Base-by-base conservation (phyloP, 2,329 filamentous ascomycete genomes). In the Lojkania enalia region DNA sequence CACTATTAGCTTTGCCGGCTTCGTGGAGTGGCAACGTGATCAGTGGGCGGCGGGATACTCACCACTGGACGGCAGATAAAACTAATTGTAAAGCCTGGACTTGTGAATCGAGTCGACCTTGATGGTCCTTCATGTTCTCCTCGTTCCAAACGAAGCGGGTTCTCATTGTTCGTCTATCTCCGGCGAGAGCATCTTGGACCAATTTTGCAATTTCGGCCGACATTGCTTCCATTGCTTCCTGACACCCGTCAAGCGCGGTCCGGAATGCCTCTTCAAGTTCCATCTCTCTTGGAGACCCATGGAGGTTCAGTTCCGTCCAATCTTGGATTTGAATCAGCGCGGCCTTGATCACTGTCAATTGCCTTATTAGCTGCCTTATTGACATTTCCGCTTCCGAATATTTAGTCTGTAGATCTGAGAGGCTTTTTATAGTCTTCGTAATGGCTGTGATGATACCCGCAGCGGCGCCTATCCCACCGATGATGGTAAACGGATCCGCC, bases 21-120 rank as follows among this genome's bases (percentile, higher is more conserved):
- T n/a, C n/a, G n/a, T n/a, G n/a, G n/a, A n/a, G n/a, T n/a, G 25
- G 7, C 16, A 35, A 9, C 9, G n/a, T n/a, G n/a, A n/a, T n/a
- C n/a, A n/a, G n/a, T n/a, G n/a, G n/a, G n/a, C n/a, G n/a, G n/a
- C 16, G 13, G 25, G 37, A 5, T 4, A 52, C 51, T 16, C 40
- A 72, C 70, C 69, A 71, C 56, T 71, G 66, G 35, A 63, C 68
- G 21, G 66, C 67, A 44, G 71, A 67, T 16, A 72, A 50, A 37
- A 73, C 50, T 16, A 72, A 42, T 32, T 71, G 68, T 14, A 72
- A 52, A 9, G 70, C 70, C 27, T 61, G 52, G 4, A 71, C 63
- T 40, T 72, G 70, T 15, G 64, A 58, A 19, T 64, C 67, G 37
- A 36, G 15, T 5, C 33, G 33, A 9, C 33, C 33, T 36, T 36